Evolutionary conservation across 2,329 filamentous ascomycete genomes (phyloP), one percentile per base, ranked within the genome.

Genomic region (Colletotrichum paranaense): DNA sequence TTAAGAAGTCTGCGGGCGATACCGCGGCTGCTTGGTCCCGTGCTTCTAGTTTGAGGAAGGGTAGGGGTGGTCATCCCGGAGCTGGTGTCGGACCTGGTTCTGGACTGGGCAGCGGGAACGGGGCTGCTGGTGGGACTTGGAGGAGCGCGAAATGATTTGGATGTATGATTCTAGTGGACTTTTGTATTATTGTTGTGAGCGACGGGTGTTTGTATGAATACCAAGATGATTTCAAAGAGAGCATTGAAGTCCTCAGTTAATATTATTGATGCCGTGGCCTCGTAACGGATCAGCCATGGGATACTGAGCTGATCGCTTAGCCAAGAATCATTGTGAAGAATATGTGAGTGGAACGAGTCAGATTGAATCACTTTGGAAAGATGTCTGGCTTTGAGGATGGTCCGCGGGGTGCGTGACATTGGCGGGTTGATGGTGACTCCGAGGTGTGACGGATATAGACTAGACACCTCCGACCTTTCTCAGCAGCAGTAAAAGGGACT

Each of bases 1-100:
- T 90, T 26, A 87, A 85, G 77, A 88, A 85, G 75, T 85, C 85
- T 30, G 84, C 86, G 1, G 85, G 84, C 1, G 81, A 83, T 24
- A 63, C 62, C 6, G 62, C 62, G 12, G 62, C 62, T 26, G 62
- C 62, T 8, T 87, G 86, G 84, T 86, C 85, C 12, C 83, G 86
- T 62, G 82, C 84, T 26, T 82, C 85, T 22, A 85, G 83, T 72
- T 58, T 85, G 67, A 81, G 82, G 67, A 82, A 80, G 81, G 59
- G 70, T 58, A 49, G 70, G 32, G 59, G 70, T 26, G 68, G 68
- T 5, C 42, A 49, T 49, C 19, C 42, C 1, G 42, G 42, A 49
- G 19, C 42, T 49, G 42, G 32, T 11, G 58, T 7, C 19, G 35
- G 16, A 1, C 19, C 11, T 3, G 26, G 11, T 1, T 19, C 8